Conservation (phyloP, 2,329 filamentous ascomycete species). For the Scleromitrula shiraiana region DNA sequence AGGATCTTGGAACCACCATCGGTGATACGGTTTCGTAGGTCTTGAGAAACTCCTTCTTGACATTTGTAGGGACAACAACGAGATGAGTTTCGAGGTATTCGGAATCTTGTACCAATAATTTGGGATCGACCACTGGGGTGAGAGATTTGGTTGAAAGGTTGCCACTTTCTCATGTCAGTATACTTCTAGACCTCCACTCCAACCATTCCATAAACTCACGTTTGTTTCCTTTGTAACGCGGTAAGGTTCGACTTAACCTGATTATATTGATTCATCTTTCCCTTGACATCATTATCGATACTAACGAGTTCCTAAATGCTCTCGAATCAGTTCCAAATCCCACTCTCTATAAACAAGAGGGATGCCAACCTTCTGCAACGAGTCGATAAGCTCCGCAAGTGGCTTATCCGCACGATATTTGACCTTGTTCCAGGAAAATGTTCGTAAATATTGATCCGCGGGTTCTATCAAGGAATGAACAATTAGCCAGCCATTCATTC, state of each 20-base stretch:
- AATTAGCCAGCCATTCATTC: conserved; percentile 13
- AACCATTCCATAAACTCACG: conserved; percentile 47
- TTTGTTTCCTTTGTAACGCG: conserved; percentile 77
- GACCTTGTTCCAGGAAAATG: conserved; percentile 94
- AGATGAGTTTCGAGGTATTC: conserved; percentile 97
- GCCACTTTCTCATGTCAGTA: conserved; percentile 46
- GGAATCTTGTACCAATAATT: conserved; percentile 74
- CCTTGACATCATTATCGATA: conserved; percentile 92
- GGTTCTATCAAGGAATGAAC: conserved; percentile 69
- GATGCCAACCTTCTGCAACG: conserved; percentile 67
- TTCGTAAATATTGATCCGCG: conserved; percentile 85
- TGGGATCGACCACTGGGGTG: conserved; percentile 76
- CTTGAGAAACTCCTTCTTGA: conserved; percentile 80
- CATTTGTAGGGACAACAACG: conserved; percentile 72
- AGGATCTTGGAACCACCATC: conserved; percentile 91
- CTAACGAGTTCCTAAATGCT: conserved; percentile 67
- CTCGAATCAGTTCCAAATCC: neutral
- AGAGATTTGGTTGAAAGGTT: conserved; percentile 93
- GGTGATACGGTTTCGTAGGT: conserved; percentile 80
- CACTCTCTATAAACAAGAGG: neutral
- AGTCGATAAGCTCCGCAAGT: conserved; percentile 77
- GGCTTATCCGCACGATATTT: conserved; percentile 93
- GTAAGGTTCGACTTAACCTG: conserved; percentile 78
- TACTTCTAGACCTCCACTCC: neutral
- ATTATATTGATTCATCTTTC: conserved; percentile 93